Base-by-base conservation (phyloP, 257 asterid species). In the Fraxinus anomala region DNA sequence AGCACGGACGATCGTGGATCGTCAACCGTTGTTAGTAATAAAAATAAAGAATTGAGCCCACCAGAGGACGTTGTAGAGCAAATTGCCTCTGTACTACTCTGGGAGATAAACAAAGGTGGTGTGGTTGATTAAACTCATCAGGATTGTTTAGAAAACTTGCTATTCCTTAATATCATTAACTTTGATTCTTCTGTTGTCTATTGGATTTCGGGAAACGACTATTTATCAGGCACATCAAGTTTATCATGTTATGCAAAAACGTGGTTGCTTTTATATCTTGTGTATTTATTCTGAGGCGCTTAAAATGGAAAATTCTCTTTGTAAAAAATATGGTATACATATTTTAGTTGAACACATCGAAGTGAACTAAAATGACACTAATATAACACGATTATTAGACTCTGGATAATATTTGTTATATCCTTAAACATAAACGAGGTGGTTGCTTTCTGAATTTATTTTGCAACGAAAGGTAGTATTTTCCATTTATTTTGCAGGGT, bases 121-220 rank as follows among this genome's bases (percentile, higher is more conserved):
- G 97, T 96, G 7, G 97, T 96, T 51, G 99, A 93, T 91, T 93
- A 98, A 23, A 90, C 92, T 75, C 99, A 96, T 79, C 98, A 93
- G 97, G 99, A 91, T 21, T 77, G 86, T 79, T 23, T 54, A 30
- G 23, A 7, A 8, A 10, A 6, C 23, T 74, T 63, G 21, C 70
- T 14, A 17, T 61, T 42, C 9, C 56, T 54, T 47, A 59, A 40
- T 33, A 14, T 36, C 47, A 8, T 69, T 31, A 79, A 59, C 12
- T 12, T 70, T 19, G 28, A 54, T 73, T 24, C 39, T 6, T 23
- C 54, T 76, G 19, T 16, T 54, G 54, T 24, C 77, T 67, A 47
- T 14, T 70, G 24, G 47, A 30, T 67, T 70, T 21, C 19, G 19
- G 11, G 6, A 34, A 34, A 34, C 5, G 47, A 23, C n/a, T 56